Percentiles rank a stretch among this genome's conserved stretches.
phyloP scores from a whole-genome alignment of 305 asterid species.

The Fraxinus angustifolia region DNA sequence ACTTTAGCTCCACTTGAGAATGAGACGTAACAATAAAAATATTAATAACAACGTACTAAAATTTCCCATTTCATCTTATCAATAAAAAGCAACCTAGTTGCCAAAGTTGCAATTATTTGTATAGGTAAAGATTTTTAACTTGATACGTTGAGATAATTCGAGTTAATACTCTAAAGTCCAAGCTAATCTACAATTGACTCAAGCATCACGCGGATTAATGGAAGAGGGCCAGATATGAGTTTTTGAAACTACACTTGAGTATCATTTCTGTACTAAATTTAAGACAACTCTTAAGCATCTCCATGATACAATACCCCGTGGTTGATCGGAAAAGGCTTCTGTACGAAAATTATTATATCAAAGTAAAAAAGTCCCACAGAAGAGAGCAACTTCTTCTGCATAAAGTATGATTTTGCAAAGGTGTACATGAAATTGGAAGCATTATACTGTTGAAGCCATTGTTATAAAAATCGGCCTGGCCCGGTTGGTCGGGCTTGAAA shows the following conservation, averaged over 20 bases:
- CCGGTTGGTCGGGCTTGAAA: too few species aligned
- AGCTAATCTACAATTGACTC: not conserved
- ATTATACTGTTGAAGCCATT: conserved; percentile 24
- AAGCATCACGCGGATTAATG: too few species aligned
- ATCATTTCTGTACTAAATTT: not conserved
- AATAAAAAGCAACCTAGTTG: not conserved
- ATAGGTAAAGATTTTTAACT: not conserved
- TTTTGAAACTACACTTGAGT: not conserved
- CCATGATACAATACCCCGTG: not conserved
- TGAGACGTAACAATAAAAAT: not conserved
- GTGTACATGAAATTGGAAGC: conserved; percentile 35
- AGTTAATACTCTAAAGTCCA: not conserved
- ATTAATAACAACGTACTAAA: not conserved
- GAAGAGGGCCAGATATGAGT: not conserved
- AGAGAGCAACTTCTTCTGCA: conserved; percentile 62
- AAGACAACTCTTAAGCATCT: not conserved
- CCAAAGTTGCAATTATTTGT: not conserved
- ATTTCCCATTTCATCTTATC: not conserved
- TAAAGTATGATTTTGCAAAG: not conserved
- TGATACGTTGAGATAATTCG: not conserved
- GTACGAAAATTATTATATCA: not conserved
- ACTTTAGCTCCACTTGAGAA: not conserved
- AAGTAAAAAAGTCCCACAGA: conserved; percentile 48
- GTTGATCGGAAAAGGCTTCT: not conserved
- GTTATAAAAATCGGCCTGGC: too few species aligned